phyloP scores from a whole-genome alignment of 1,284 basidiomycete species.

The Meripilus lineatus region DNA sequence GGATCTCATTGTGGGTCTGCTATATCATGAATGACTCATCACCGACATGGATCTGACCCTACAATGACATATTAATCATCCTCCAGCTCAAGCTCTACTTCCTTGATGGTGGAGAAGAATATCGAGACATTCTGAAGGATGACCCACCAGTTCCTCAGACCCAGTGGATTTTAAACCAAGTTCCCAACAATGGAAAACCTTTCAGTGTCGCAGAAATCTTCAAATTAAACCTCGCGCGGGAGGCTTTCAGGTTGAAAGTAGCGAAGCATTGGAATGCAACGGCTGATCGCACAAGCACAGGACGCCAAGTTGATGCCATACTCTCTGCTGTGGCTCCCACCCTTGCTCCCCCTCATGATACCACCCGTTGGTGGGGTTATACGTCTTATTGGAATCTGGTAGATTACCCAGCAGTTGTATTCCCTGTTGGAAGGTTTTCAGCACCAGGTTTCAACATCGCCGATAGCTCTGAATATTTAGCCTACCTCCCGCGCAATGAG shows the following conservation, averaged over 20 bases:
- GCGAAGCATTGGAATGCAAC: slow-evolving; percentile 53
- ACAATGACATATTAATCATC: not conserved
- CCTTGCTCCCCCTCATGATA: slow-evolving; percentile 46
- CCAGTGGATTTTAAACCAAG: slow-evolving; percentile 43
- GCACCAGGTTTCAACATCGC: slow-evolving; percentile 16
- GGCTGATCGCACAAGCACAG: slow-evolving; percentile 35
- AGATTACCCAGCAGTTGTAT: slow-evolving; percentile 48
- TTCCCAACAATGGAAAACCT: slow-evolving; percentile 30
- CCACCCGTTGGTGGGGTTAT: slow-evolving; percentile 48
- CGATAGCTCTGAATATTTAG: slow-evolving; percentile 16
- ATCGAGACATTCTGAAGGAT: slow-evolving; percentile 32
- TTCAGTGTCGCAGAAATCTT: slow-evolving; percentile 37
- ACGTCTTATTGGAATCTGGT: slow-evolving; percentile 53
- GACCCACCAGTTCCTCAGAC: slow-evolving; percentile 40
- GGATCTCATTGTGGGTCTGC: slow-evolving; percentile 42
- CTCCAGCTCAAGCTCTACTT: slow-evolving; percentile 44
- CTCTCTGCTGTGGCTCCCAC: slow-evolving; percentile 49
- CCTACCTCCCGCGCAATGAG: slow-evolving; percentile 31
- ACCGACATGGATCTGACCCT: too few species aligned
- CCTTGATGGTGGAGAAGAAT: slow-evolving; percentile 46
- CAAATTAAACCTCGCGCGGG: slow-evolving; percentile 40
- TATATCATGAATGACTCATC: slow-evolving; percentile 6
- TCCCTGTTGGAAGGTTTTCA: slow-evolving; percentile 41
- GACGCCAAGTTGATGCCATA: slow-evolving; percentile 50
- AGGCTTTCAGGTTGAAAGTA: slow-evolving; percentile 36